Evolutionary conservation across 2,329 filamentous ascomycete species (phyloP).

Genomic region (Setomelanomma holmii): DNA sequence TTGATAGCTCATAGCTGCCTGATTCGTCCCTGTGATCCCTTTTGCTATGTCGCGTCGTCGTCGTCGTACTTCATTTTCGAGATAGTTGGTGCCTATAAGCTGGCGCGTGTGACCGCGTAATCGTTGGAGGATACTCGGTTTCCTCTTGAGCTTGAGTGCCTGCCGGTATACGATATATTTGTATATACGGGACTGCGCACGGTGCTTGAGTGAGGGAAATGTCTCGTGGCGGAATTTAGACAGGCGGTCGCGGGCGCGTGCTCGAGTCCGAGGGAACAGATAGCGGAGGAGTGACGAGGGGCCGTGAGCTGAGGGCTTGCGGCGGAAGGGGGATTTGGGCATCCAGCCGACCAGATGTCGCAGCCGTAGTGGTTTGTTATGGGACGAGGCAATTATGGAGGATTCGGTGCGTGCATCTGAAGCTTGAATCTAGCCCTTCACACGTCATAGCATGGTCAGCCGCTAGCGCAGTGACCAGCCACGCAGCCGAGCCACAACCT

Average conservation of each 20-base stretch:
- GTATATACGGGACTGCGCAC: conserved; percentile 79
- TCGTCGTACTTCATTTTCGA: conserved; percentile 43
- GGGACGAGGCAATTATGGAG: conserved; percentile 8
- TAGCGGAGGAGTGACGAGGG: conserved; percentile 63
- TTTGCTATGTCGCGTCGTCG: conserved; percentile 43
- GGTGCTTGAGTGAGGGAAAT: conserved; percentile 73
- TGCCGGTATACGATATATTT: conserved; percentile 73
- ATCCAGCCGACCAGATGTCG: conserved; percentile 33
- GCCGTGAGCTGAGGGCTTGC: conserved; percentile 39
- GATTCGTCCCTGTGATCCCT: conserved; percentile 28
- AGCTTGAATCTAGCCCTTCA: conserved; percentile 12
- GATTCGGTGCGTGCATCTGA: conserved; percentile 11
- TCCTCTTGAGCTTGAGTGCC: conserved; percentile 37
- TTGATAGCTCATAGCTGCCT: conserved; percentile 40
- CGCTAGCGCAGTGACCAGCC: background rate
- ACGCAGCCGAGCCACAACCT: background rate
- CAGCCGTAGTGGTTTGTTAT: conserved; percentile 14
- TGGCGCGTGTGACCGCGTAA: conserved; percentile 43
- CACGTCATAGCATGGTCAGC: conserved; percentile 24
- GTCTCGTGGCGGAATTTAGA: conserved; percentile 77
- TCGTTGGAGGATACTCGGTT: conserved; percentile 38
- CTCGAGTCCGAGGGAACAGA: conserved; percentile 71
- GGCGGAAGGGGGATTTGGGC: conserved; percentile 41
- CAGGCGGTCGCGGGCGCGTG: conserved; percentile 69
- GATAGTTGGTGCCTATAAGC: conserved; percentile 31